These are phyloP conservation scores for Komagataella mondaviorum DNA, from an alignment of 805 yeast species.

Conservation along the genomic window DNA sequence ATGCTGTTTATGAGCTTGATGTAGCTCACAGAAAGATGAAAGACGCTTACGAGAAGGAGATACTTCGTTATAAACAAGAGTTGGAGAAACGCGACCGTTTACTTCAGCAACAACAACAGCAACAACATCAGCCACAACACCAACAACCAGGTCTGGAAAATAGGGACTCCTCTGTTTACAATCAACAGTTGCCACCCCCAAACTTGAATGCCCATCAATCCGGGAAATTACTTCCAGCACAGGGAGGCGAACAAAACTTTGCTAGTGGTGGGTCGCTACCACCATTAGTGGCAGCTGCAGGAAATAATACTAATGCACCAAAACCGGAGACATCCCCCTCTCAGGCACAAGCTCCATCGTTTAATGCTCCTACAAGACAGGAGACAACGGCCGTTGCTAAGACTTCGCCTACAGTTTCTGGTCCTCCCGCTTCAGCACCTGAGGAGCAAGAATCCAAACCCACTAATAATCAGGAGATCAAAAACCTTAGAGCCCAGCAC, in stretches of 20 bases:
- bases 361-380: constrained; percentile 1
- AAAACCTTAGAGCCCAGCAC: constrained; percentile 29
- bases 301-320: not conserved
- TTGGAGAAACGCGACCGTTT: constrained; percentile 69
- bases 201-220: constrained; percentile 13
- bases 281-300: not conserved
- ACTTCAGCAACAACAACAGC: constrained; percentile 26
- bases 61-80: constrained; percentile 72
- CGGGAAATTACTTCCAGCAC: not conserved
- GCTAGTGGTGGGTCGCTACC: not conserved
- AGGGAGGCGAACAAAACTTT: constrained; percentile 1
- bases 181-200: constrained; percentile 22
- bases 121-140: constrained; percentile 26
- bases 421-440: constrained; percentile 6
- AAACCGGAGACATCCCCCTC: constrained; percentile 7
- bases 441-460: constrained; percentile 1
- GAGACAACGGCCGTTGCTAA: constrained; percentile 4
- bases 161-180: not conserved
- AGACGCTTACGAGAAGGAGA: constrained; percentile 92
- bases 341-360: constrained; percentile 5
- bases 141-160: constrained; percentile 6
- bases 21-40: constrained; percentile 90
- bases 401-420: constrained; percentile 8
- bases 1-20: constrained; percentile 87
- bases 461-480: not conserved